Evolutionary conservation across 2,329 filamentous ascomycete genomes (phyloP).

Genomic region (Phyllosticta citriasiana): DNA sequence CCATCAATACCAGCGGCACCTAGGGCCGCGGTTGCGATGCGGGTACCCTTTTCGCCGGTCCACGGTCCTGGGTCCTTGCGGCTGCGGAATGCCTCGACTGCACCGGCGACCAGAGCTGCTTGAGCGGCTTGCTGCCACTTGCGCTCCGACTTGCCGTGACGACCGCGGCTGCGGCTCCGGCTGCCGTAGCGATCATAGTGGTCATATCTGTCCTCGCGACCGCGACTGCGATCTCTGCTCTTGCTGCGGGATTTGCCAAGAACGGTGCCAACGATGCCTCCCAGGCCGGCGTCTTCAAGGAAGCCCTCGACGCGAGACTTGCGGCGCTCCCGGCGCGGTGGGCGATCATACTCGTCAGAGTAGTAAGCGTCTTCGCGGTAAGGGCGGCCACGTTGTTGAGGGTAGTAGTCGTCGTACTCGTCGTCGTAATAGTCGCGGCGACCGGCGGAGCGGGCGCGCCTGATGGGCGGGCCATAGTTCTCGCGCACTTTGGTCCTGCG

Average conservation of each 20-base stretch:
- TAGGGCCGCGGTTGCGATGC: slow-evolving; percentile 75
- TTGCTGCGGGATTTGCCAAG: slow-evolving; percentile 49
- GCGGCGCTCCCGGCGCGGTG: slow-evolving; percentile 36
- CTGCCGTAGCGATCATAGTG: slow-evolving; percentile 38
- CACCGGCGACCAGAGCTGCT: slow-evolving; percentile 80
- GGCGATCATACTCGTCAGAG: slow-evolving; percentile 34
- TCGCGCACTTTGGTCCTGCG: slow-evolving; percentile 39
- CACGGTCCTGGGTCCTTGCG: slow-evolving; percentile 82
- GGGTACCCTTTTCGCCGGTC: slow-evolving; percentile 85
- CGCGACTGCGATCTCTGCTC: slow-evolving; percentile 47
- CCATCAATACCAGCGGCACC: slow-evolving; percentile 82
- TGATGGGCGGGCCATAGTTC: slow-evolving; percentile 34
- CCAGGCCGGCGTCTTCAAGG: slow-evolving; percentile 48
- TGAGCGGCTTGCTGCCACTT: slow-evolving; percentile 69
- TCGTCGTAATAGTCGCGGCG: slow-evolving; percentile 49
- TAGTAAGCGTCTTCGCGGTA: slow-evolving; percentile 35
- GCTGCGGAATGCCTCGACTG: slow-evolving; percentile 82
- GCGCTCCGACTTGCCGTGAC: slow-evolving; percentile 51
- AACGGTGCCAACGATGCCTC: slow-evolving; percentile 41
- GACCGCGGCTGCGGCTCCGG: slow-evolving; percentile 40
- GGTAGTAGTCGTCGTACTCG: slow-evolving; percentile 45
- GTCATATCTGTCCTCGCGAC: slow-evolving; percentile 32
- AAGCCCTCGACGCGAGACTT: slow-evolving; percentile 54
- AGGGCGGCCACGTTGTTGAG: slow-evolving; percentile 31
- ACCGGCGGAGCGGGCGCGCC: slow-evolving; percentile 56